Percentiles rank a stretch among this genome's conserved stretches.
Evolutionary conservation across 148 eudicot species (phyloP).

Genomic region (Diospyros lotus): DNA sequence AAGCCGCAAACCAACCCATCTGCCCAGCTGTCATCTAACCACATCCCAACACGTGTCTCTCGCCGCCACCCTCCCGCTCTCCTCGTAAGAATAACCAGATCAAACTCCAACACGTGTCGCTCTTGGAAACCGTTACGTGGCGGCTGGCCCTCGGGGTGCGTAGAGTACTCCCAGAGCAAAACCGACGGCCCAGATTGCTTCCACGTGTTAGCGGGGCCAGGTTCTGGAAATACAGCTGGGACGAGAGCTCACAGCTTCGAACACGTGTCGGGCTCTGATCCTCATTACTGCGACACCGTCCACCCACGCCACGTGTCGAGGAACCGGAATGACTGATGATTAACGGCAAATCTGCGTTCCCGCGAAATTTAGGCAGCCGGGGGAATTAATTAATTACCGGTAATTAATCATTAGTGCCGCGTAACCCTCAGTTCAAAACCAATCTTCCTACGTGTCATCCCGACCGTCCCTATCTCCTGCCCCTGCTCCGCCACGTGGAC

Average conservation of each 20-base stretch:
- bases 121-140: not conserved
- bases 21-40: not conserved
- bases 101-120: not conserved
- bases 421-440: not conserved
- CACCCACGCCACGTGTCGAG: not conserved
- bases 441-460: constrained; percentile 31
- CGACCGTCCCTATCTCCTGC: constrained; percentile 23
- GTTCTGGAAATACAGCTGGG: too few species aligned
- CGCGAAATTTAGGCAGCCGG: not conserved
- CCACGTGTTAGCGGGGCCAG: too few species aligned
- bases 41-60: not conserved
- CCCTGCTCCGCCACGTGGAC: constrained; percentile 45
- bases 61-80: not conserved
- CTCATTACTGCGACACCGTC: not conserved
- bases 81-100: constrained; percentile 5
- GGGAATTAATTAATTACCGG: not conserved
- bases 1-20: not conserved
- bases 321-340: too few species aligned
- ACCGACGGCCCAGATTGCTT: too few species aligned
- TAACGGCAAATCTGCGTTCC: too few species aligned
- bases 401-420: not conserved
- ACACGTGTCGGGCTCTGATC: too few species aligned
- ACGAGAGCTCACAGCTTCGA: too few species aligned
- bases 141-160: not conserved
- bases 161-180: not conserved